A percentile compares a stretch with the other conserved stretches of the same genome.
Conservation (phyloP, 257 asterid species). For the Asclepias syriaca region DNA sequence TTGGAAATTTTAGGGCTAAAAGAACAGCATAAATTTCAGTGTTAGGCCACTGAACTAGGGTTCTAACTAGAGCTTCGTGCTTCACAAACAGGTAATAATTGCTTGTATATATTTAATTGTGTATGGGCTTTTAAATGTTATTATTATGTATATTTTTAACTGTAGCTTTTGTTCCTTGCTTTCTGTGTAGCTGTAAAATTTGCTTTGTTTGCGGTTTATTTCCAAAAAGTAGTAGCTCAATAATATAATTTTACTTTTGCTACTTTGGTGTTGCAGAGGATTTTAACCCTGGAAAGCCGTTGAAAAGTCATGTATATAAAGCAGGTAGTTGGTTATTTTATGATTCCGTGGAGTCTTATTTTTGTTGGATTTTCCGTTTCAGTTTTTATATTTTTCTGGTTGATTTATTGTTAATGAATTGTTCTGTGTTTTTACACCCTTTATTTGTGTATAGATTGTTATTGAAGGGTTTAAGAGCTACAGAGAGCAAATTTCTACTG, state of each 20-base stretch:
- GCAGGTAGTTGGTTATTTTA: slow-evolving; percentile 44
- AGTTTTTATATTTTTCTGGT: not conserved
- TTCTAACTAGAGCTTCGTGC: slow-evolving; percentile 6
- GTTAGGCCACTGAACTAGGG: slow-evolving; percentile 11
- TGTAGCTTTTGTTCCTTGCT: not conserved
- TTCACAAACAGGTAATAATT: not conserved
- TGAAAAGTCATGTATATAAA: slow-evolving; percentile 55
- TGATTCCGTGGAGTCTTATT: not conserved
- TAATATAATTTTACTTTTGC: not conserved
- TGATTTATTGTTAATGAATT: not conserved
- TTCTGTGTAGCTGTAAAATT: not conserved
- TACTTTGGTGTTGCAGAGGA: slow-evolving; percentile 9
- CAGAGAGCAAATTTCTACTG: slow-evolving; percentile 83
- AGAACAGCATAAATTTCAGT: not conserved
- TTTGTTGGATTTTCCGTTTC: not conserved
- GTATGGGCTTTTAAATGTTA: too few species aligned
- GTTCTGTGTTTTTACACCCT: not conserved
- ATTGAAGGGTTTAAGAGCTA: slow-evolving; percentile 98
- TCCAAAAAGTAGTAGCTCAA: not conserved
- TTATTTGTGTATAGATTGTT: slow-evolving; percentile 46
- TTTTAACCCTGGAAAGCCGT: not conserved
- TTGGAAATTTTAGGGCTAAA: not conserved
- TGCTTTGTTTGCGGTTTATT: not conserved
- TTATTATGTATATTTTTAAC: too few species aligned
- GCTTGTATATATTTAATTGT: not conserved